These are phyloP conservation scores for Colletotrichum echinochloae DNA, from an alignment of 2,329 filamentous ascomycete species.

Conservation along the genomic window DNA sequence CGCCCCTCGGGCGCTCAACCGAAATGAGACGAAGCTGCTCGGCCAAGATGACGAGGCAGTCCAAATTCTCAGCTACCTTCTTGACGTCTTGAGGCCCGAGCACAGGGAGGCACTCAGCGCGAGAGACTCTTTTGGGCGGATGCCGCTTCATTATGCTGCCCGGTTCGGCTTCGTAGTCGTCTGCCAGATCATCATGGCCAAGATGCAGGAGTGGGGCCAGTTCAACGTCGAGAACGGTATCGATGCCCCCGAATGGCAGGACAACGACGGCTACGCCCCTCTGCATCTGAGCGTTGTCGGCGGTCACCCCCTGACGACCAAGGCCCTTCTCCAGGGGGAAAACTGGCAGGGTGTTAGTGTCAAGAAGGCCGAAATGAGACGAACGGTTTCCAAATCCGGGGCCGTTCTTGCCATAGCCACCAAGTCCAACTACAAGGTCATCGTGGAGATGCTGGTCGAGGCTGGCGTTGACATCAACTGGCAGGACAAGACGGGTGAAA, in stretches of 20 bases:
- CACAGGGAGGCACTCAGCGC: slow-evolving; percentile 77
- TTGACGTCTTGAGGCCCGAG: slow-evolving; percentile 75
- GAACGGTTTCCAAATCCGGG: slow-evolving; percentile 82
- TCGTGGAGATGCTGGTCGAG: slow-evolving; percentile 88
- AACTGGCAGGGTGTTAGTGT: slow-evolving; percentile 76
- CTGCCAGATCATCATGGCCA: slow-evolving; percentile 86
- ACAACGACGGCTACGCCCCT: slow-evolving; percentile 89
- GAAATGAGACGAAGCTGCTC: slow-evolving; percentile 75
- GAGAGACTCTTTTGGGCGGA: slow-evolving; percentile 82
- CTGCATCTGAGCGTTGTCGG: slow-evolving; percentile 93
- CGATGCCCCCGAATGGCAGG: slow-evolving; percentile 89
- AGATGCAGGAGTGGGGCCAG: slow-evolving; percentile 89
- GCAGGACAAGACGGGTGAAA: slow-evolving; percentile 90
- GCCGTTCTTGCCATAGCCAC: slow-evolving; percentile 89
- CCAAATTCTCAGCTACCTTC: slow-evolving; percentile 69
- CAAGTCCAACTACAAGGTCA: slow-evolving; percentile 85
- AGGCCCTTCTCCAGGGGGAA: slow-evolving; percentile 83
- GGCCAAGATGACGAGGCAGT: slow-evolving; percentile 80
- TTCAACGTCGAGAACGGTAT: slow-evolving; percentile 89
- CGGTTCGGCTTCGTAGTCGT: slow-evolving; percentile 95
- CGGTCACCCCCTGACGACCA: slow-evolving; percentile 88
- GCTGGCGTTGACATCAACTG: slow-evolving; percentile 95
- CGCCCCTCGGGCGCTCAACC: slow-evolving; percentile 70
- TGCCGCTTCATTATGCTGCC: slow-evolving; percentile 92
- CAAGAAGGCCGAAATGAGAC: slow-evolving; percentile 73